Conservation (phyloP, 108 stramenopile species). For the Stephanodiscus triporus region DNA sequence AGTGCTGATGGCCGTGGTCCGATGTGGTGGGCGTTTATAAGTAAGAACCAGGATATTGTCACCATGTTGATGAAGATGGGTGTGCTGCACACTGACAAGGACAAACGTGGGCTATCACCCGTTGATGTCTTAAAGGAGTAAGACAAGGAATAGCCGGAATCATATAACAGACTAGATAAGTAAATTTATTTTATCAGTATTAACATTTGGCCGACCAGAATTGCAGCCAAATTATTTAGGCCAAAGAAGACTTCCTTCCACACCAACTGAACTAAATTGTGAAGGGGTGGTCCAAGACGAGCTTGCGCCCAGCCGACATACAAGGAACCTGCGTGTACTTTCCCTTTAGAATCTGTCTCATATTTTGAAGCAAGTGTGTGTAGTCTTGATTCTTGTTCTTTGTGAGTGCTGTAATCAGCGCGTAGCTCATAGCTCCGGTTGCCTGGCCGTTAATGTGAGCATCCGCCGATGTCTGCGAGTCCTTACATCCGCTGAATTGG, state of each 20-base stretch:
- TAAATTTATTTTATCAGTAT: too few relatives aligned
- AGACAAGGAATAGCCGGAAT: neutral
- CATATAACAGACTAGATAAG: too few relatives aligned
- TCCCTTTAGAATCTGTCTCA: slow-evolving; percentile 58
- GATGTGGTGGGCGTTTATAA: slow-evolving; percentile 91
- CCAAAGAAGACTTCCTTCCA: too few relatives aligned
- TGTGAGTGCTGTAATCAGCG: slow-evolving; percentile 53
- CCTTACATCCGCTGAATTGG: slow-evolving; percentile 69
- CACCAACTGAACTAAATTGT: slow-evolving; percentile 5
- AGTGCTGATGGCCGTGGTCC: slow-evolving; percentile 89
- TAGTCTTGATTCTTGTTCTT: slow-evolving; percentile 39
- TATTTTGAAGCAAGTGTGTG: slow-evolving; percentile 55
- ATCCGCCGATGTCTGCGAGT: slow-evolving; percentile 73
- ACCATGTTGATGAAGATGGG: slow-evolving; percentile 80
- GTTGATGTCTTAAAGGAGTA: slow-evolving; percentile 70
- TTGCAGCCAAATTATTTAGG: too few relatives aligned
- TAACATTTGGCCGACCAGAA: too few relatives aligned
- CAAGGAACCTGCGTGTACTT: slow-evolving; percentile 72
- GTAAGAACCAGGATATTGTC: slow-evolving; percentile 78
- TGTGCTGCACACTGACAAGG: slow-evolving; percentile 81
- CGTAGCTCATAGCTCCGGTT: slow-evolving; percentile 66
- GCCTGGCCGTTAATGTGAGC: slow-evolving; percentile 55
- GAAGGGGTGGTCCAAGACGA: slow-evolving; percentile 22
- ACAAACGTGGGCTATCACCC: slow-evolving; percentile 77
- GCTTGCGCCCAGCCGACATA: slow-evolving; percentile 51